These are phyloP conservation scores for Aspergillus hortae DNA, from an alignment of 2,329 filamentous ascomycete genomes.

Conservation along the genomic window DNA sequence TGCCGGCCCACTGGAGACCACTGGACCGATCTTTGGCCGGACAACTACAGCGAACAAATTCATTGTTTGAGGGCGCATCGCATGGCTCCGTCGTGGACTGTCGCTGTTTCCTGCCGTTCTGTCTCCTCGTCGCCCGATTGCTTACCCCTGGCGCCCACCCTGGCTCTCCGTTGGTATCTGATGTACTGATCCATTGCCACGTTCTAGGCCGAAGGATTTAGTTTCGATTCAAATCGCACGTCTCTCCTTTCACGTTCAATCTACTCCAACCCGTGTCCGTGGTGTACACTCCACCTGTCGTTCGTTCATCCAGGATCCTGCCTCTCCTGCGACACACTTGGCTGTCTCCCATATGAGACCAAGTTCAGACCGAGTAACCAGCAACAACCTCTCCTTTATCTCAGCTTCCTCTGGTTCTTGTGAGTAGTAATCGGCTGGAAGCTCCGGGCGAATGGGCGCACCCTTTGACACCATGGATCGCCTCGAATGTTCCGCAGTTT, in stretches of 20 bases:
- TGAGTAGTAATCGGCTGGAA: constrained; percentile 9
- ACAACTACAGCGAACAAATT: constrained; percentile 29
- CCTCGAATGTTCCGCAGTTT: constrained; percentile 43
- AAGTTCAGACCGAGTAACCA: constrained; percentile 14
- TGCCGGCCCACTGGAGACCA: neutral
- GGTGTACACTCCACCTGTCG: constrained; percentile 9
- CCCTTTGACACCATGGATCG: constrained; percentile 36
- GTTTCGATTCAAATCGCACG: constrained; percentile 6
- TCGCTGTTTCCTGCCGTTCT: constrained; percentile 10
- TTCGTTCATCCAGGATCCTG: constrained; percentile 8
- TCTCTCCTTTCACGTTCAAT: constrained; percentile 9
- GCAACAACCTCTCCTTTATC: constrained; percentile 4
- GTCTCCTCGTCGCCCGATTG: constrained; percentile 15
- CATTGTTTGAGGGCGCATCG: constrained; percentile 26
- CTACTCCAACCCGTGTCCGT: neutral
- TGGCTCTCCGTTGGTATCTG: neutral
- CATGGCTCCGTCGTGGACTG: constrained; percentile 11
- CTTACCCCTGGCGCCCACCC: constrained; percentile 10
- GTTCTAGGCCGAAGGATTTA: neutral
- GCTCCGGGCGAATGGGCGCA: constrained; percentile 16
- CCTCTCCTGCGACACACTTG: constrained; percentile 3
- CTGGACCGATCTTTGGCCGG: constrained; percentile 10
- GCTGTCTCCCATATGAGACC: constrained; percentile 26
- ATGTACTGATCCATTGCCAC: neutral
- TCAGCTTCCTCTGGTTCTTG: constrained; percentile 6